Percentiles rank a stretch among this genome's conserved stretches.
Evolutionary conservation across 108 stramenopile genomes (phyloP).

Genomic region (Aurantiochytrium sp.): DNA sequence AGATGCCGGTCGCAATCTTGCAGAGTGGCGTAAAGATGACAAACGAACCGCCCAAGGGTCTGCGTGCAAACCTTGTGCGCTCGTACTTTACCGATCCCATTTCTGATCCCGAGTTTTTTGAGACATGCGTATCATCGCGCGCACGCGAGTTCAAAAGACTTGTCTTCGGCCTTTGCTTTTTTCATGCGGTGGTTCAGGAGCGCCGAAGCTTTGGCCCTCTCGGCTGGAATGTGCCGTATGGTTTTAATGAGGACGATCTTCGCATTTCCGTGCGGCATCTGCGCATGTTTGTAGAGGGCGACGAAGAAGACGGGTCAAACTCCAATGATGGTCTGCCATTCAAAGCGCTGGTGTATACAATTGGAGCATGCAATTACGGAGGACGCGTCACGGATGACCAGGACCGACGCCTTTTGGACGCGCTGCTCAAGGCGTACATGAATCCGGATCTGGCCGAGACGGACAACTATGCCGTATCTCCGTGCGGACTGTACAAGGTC

Average conservation of each 20-base stretch:
- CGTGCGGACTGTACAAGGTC: constrained; percentile 48
- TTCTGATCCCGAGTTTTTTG: constrained; percentile 26
- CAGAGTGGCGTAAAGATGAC: constrained; percentile 64
- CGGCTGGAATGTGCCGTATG: constrained; percentile 65
- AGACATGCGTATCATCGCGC: constrained; percentile 11
- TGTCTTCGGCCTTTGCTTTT: constrained; percentile 59
- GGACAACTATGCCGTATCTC: constrained; percentile 31
- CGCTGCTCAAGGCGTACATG: constrained; percentile 46
- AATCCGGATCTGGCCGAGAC: constrained; percentile 34
- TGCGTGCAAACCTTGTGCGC: constrained; percentile 51
- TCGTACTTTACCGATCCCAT: constrained; percentile 33
- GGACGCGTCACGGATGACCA: constrained; percentile 64
- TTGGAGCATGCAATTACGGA: constrained; percentile 64
- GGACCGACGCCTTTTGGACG: constrained; percentile 52
- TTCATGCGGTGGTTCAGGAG: constrained; percentile 54
- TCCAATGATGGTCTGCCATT: constrained; percentile 37
- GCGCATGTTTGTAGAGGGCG: constrained; percentile 52
- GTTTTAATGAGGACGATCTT: constrained; percentile 52
- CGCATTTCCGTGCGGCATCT: constrained; percentile 52
- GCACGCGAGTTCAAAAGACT: constrained; percentile 50
- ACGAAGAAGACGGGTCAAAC: neutral
- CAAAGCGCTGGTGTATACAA: constrained; percentile 52
- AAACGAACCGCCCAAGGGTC: constrained; percentile 58
- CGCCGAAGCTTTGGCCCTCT: constrained; percentile 54
- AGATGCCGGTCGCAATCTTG: constrained; percentile 57